phyloP scores from a whole-genome alignment of 106 monocot genomes.

The Amphibolis antarctica region DNA sequence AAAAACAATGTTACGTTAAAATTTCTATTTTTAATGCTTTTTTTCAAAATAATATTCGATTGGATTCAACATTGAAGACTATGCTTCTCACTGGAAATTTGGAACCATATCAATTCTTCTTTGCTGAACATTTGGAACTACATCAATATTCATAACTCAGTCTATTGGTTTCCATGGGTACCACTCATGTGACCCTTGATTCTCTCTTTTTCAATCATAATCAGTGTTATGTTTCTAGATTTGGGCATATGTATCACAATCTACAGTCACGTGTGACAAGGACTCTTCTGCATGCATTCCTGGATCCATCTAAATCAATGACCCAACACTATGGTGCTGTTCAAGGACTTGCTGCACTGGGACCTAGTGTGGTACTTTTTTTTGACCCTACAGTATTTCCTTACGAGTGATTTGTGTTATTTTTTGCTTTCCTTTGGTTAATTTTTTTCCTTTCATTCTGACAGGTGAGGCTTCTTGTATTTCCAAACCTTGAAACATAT shows the following conservation, averaged over 20 bases:
- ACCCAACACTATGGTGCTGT: slow-evolving; percentile 98
- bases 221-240: slow-evolving; percentile 29
- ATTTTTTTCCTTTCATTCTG: neutral
- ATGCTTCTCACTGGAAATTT: no score
- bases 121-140: no score
- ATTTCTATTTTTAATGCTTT: no score
- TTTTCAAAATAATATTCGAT: no score
- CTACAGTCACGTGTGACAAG: slow-evolving; percentile 78
- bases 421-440: neutral
- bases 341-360: slow-evolving; percentile 81
- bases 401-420: neutral
- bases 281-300: slow-evolving; percentile 82
- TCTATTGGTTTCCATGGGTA: no score
- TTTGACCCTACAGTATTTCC: neutral
- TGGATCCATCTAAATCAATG: slow-evolving; percentile 83
- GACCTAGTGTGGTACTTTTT: slow-evolving; percentile 62
- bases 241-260: slow-evolving; percentile 90
- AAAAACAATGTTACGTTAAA: no score
- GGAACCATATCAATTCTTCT: no score
- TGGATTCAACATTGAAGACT: no score
- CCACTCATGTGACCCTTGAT: no score
- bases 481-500: slow-evolving; percentile 89
- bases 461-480: slow-evolving; percentile 80
- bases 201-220: neutral
- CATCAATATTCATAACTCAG: no score